These are phyloP conservation scores for Cyclotella kingstonii DNA, from an alignment of 108 stramenopile genomes.

Conservation along the genomic window DNA sequence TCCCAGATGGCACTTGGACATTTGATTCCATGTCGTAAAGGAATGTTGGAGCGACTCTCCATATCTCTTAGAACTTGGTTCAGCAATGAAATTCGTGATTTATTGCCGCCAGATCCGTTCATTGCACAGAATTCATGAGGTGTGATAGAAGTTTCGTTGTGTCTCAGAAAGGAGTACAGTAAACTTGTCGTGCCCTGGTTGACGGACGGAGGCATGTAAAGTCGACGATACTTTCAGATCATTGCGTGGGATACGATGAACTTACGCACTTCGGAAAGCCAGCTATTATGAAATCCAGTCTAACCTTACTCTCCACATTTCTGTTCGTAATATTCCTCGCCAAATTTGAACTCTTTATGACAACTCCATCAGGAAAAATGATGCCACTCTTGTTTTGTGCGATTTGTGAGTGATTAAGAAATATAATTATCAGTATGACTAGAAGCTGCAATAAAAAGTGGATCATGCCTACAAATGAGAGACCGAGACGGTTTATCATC, in stretches of 20 bases:
- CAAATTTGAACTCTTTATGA: too few relatives aligned
- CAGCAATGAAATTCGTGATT: neutral
- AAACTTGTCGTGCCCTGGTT: constrained; percentile 34
- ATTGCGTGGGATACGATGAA: too few relatives aligned
- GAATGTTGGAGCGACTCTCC: neutral
- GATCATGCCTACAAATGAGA: too few relatives aligned
- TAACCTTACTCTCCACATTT: neutral
- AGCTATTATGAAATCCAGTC: constrained; percentile 38
- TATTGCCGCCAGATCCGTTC: neutral
- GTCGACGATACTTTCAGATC: too few relatives aligned
- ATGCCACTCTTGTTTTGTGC: too few relatives aligned
- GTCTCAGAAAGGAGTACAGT: constrained; percentile 25
- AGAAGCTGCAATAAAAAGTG: too few relatives aligned
- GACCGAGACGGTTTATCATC: too few relatives aligned
- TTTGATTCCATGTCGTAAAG: constrained; percentile 33
- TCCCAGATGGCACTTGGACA: constrained; percentile 25
- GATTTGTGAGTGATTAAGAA: too few relatives aligned
- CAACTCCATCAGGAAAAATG: too few relatives aligned
- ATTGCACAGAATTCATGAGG: constrained; percentile 23
- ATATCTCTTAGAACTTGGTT: constrained; percentile 16
- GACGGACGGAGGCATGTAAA: neutral
- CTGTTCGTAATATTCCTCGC: too few relatives aligned
- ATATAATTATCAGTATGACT: too few relatives aligned
- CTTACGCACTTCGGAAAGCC: constrained; percentile 49
- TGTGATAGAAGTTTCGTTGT: constrained; percentile 25